Percentiles rank a stretch among this genome's conserved stretches.
phyloP scores from a whole-genome alignment of 805 yeast genomes.

The Candida palmyrensis region DNA sequence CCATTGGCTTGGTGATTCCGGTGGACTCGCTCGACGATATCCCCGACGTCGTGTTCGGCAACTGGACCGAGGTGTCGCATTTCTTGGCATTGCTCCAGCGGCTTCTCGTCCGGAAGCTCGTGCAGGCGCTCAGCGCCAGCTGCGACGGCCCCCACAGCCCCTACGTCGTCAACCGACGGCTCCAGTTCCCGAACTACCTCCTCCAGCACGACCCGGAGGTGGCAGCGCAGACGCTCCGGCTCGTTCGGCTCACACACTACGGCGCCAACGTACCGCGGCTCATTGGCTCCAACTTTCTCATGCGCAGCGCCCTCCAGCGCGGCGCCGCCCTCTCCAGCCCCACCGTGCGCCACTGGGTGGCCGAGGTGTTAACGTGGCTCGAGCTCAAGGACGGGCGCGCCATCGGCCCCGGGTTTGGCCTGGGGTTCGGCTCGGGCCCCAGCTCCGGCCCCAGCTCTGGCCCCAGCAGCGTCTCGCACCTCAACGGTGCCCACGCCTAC shows the following conservation, averaged over 20 bases:
- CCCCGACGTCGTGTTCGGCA: constrained; percentile 40
- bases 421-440: too few relatives aligned
- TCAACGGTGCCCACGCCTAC: background rate
- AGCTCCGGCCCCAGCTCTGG: too few relatives aligned
- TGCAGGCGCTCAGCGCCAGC: constrained; percentile 16
- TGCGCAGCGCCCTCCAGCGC: constrained; percentile 10
- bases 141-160: constrained; percentile 11
- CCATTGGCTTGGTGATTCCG: constrained; percentile 47
- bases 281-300: constrained; percentile 35
- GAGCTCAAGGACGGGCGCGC: constrained; percentile 46
- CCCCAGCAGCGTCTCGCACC: too few relatives aligned
- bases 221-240: constrained; percentile 25
- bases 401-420: too few relatives aligned
- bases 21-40: constrained; percentile 27
- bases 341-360: constrained; percentile 45
- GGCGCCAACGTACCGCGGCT: constrained; percentile 43
- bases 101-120: constrained; percentile 32
- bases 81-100: constrained; percentile 36
- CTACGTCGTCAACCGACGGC: constrained; percentile 25
- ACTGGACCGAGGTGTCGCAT: constrained; percentile 45
- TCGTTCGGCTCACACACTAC: constrained; percentile 34
- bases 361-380: constrained; percentile 49
- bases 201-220: constrained; percentile 44
- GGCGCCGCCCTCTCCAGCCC: constrained; percentile 20
- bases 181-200: constrained; percentile 31